Evolutionary conservation across 2,329 filamentous ascomycete genomes (phyloP).

Genomic region (Ascomycota sp.): DNA sequence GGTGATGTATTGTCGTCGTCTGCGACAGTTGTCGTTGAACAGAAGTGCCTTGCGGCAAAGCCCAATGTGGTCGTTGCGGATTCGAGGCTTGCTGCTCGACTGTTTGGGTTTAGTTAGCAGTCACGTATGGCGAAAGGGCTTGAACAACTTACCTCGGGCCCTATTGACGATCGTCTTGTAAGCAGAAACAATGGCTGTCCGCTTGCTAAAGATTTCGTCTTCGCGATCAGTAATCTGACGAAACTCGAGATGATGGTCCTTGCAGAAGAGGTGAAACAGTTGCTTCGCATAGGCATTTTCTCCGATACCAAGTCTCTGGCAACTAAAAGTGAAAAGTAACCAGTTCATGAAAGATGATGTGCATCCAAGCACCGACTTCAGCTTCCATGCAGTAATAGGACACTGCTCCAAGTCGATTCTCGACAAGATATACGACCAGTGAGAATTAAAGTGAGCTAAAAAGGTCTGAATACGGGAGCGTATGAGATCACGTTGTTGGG

Average conservation of each 20-base stretch:
- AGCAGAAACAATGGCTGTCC: not conserved
- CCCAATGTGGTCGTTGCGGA: no score
- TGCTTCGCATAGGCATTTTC: constrained; percentile 4
- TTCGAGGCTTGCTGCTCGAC: no score
- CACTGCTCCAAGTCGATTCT: constrained; percentile 5
- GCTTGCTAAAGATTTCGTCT: not conserved
- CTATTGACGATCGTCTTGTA: constrained; percentile 1
- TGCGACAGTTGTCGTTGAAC: no score
- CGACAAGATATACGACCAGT: constrained; percentile 6
- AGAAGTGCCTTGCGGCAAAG: no score
- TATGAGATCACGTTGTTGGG: not conserved
- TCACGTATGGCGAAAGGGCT: no score
- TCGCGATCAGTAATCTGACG: not conserved
- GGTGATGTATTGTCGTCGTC: no score
- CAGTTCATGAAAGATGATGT: constrained; percentile 6
- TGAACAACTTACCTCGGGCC: no score
- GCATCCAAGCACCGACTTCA: constrained; percentile 7
- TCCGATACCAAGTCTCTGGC: constrained; percentile 7
- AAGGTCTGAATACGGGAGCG: constrained; percentile 5
- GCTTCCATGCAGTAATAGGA: constrained; percentile 10
- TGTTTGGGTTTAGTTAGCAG: no score
- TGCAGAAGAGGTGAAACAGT: constrained; percentile 7
- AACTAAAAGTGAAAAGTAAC: constrained; percentile 11
- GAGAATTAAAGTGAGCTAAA: constrained; percentile 5
- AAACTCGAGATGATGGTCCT: constrained; percentile 8